Base-by-base conservation (phyloP, 352 stramenopile genomes). In the Phytophthora fragariaefolia region DNA sequence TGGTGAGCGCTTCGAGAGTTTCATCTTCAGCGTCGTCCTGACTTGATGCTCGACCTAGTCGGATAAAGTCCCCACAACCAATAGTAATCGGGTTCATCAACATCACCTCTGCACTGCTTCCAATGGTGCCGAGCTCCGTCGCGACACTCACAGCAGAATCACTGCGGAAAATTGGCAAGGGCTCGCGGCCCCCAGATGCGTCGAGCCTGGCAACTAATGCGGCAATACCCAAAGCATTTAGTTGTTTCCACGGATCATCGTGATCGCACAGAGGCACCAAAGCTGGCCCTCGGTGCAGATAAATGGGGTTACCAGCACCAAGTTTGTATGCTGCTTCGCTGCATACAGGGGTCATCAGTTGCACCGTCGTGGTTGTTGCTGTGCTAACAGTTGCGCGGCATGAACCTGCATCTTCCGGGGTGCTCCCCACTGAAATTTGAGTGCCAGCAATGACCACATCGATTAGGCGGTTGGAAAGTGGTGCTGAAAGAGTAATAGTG, bases 1-100 rank as follows among this genome's bases (percentile, higher is more conserved):
- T 80, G 24, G 64, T 43, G n/a, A 59, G 22, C 20, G 58, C 47
- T 36, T 77, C 68, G 0, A 76, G 36, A 1, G 12, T 27, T 34
- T 73, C 64, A 4, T 48, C 58, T 52, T 61, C 48, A 1, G 20
- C 27, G 0, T 67, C 69, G 3, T 69, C 74, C 8, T 53, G 77
- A 1, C 18, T 47, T 0, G 66, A 54, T 6, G 75, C 63, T 26
- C 89, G 76, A 0, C 84, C 84, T 6, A 96, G 71, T 1, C 85
- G 76, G 32, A 96, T 77, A 64, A 76, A 86, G 43, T 93, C 88
- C 0, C 84, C 83, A 27, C 88, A 96, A 12, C 71, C 68, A 34
- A 93, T 78, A 3, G 64, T 64, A 8, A 91, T 49, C 0, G 71
- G 27, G 1, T 46, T 65, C 2, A 73, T 18, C 13, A 91, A 22